Base-by-base conservation (phyloP, 768 basidiomycete genomes). In the Trametes maxima region DNA sequence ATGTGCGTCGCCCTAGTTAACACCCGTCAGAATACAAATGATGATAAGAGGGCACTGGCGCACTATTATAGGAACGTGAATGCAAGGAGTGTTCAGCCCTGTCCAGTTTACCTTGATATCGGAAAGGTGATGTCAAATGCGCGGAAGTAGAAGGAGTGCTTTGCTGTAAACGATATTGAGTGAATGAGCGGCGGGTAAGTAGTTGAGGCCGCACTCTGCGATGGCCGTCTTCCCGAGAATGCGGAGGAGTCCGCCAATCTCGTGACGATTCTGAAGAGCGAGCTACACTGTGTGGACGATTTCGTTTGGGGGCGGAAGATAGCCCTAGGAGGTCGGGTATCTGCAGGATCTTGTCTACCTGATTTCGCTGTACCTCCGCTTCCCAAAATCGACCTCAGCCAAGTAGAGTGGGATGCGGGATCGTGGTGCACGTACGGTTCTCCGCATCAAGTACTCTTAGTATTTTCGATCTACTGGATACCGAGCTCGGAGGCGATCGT, bases 301-400 rank as follows among this genome's bases (percentile, higher is more conserved):
- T 11, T 35, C 40, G 19, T 11, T 21, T 25, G 1, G 7, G 47
- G 21, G 7, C 22, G 0, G 42, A 13, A 3, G 62, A 54, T 24
- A 63, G 21, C 2, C 62, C 62, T 17, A 63, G 43, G 24, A 64
- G 48, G 16, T 64, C 53, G 22, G 62, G 62, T 5, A 59, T 40
- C 33, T 40, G 43, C 2, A 64, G 53, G 11, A 64, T 59, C 33
- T 49, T 33, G 5, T 51, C 17, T 11, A 59, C 43, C 24, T 51
- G 28, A 4, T 46, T 37, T 16, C 62, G 46, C 47, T 59, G 57
- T 14, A 37, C 33, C 10, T 35, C n/a, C 22, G 62, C 62, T 64
- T 14, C 2, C 5, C 2, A 8, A 14, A 12, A 10, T 2, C 0
- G 21, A 24, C 22, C 33, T 55, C 10, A 48, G 25, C 14, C 19